Base-by-base conservation (phyloP, 106 monocot genomes). In the Allium sativum region DNA sequence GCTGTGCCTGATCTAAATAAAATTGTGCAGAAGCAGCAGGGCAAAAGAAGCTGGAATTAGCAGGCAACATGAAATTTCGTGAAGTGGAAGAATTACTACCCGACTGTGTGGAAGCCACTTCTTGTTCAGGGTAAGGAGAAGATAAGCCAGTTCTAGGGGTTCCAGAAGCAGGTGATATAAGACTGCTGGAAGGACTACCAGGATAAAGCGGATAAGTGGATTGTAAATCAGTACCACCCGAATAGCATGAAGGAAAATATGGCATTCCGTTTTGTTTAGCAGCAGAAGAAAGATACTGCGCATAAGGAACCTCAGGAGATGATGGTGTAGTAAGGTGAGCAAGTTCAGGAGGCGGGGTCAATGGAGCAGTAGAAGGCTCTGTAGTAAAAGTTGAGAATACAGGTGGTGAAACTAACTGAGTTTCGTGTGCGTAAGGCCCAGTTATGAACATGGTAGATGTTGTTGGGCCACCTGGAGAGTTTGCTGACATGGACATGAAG, bases 361-460 rank as follows among this genome's bases (percentile, higher is more conserved):
- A 70, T 3, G 96, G 96, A 51, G 96, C 96, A 42, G 96, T 96
- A 42, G 96, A 96, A 46, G 96, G 96, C 60, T 96, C 96, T 21
- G 96, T 96, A 41, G 96, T 96, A 68, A 76, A 96, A 61, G 96
- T 91, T 19, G 96, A 96, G 68, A 96, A 96, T 42, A 91, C 96
- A n/a, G 96, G 96, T 55, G 96, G 96, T 40, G 96, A 91, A 21
- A 96, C 96, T 55, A 91, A 70, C 52, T 96, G 96, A 18, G 90
- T 90, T 75, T 96, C 96, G 66, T 96, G 84, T 68, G 96, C 96
- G 69, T 96, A 96, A 13, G 96, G 96, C 8, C 96, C 96, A 4
- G 84, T 91, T 19, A 79, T 84, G 62, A 72, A 96, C 90, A 96
- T 91, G 53, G 77, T 84, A 64, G 86, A 84, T 31, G 96, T 72